Evolutionary conservation across 176 grass and related monocot species (phyloP), one percentile per base, ranked within the genome.

Genomic region (Musa schizocarpa): DNA sequence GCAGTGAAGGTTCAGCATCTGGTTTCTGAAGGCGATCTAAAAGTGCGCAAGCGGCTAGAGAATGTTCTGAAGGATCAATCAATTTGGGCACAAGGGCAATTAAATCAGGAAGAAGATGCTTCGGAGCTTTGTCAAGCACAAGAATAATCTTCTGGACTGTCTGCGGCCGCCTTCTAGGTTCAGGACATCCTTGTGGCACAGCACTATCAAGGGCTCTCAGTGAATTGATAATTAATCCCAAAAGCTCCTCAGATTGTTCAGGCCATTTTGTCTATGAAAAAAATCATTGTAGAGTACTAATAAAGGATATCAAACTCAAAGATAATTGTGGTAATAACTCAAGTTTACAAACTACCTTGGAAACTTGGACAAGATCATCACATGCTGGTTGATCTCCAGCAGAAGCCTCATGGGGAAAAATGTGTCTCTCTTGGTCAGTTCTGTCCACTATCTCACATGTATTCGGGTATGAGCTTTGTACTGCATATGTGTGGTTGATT

Each of bases 191-290:
- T 74, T 87, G 86, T 78, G 84, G 90, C 12, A 91, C 90, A 73
- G 88, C 82, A 50, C 78, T 89, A 75, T 98, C 90, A 67, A 93
- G 81, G 74, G 88, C 80, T 67, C 63, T 91, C 73, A 98, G 76
- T 62, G 90, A 98, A 83, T 85, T 89, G 76, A 98, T 59, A 85
- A 98, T 98, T 82, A 98, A 74, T 72, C 67, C 84, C 88, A 98
- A 86, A 49, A 93, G 78, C 84, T 98, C 86, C 84, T 83, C 88
- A 76, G 90, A 93, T 67, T 91, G 95, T 68, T 87, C 88, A 51
- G 88, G 88, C 88, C 90, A 93, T 88, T 91, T 98, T 78, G 78
- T 84, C 95, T 98, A 77, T 43, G 34, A 54, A 89, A 80, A 79
- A 76, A 68, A 11, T 56, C 58, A 77, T 54, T n/a, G 9, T 43